Percentiles rank a stretch among this genome's conserved stretches.
phyloP scores from a whole-genome alignment of 768 basidiomycete genomes.

The Suillus discolor region DNA sequence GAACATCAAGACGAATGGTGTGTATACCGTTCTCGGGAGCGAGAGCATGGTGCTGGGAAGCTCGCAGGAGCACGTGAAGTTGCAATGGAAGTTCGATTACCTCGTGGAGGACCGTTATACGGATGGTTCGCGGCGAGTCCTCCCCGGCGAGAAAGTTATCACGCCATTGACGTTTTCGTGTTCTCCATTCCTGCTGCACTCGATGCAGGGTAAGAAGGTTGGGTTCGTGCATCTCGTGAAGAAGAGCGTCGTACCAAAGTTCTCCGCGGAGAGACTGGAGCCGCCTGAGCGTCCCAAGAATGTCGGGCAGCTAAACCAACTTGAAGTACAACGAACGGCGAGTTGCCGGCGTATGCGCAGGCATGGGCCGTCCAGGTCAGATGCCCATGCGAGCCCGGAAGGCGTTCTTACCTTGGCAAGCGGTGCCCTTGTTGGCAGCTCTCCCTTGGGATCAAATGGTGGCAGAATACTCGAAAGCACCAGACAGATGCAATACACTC shows the following conservation, averaged over 20 bases:
- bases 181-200: constrained; percentile 62
- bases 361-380: constrained; percentile 26
- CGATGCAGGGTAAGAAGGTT: constrained; percentile 65
- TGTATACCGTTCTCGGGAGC: constrained; percentile 71
- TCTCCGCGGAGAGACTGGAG: constrained; percentile 62
- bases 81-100: constrained; percentile 83
- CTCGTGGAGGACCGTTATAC: constrained; percentile 62
- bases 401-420: constrained; percentile 1
- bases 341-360: constrained; percentile 8
- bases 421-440: constrained; percentile 13
- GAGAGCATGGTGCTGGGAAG: constrained; percentile 43
- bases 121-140: constrained; percentile 45
- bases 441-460: constrained; percentile 12
- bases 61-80: constrained; percentile 37
- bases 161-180: constrained; percentile 78
- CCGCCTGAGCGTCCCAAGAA: constrained; percentile 35
- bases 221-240: constrained; percentile 70
- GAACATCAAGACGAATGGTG: constrained; percentile 67
- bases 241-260: constrained; percentile 68
- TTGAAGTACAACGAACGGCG: background rate
- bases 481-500: constrained; percentile 20
- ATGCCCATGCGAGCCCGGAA: constrained; percentile 20
- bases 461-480: constrained; percentile 7
- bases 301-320: background rate
- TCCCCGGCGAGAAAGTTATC: constrained; percentile 70